These are phyloP conservation scores for Globisporangium polare DNA, from an alignment of 352 stramenopile genomes.

Conservation along the genomic window DNA sequence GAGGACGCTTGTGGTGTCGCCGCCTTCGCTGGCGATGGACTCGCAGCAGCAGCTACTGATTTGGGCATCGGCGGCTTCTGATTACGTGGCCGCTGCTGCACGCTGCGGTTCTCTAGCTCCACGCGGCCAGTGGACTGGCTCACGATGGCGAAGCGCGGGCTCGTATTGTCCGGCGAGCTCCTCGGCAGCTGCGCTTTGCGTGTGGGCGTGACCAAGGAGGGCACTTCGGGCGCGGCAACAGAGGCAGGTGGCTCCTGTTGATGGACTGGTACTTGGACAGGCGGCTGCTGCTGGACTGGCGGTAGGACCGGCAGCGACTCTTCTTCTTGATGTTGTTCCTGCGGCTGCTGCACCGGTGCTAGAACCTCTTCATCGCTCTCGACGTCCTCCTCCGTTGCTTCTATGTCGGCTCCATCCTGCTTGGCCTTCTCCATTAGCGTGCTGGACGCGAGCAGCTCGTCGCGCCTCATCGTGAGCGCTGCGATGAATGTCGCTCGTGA, in stretches of 20 bases:
- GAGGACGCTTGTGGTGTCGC: not conserved
- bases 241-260: not conserved
- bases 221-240: not conserved
- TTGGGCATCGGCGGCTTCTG: not conserved
- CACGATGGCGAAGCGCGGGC: slow-evolving; percentile 13
- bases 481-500: slow-evolving; percentile 3
- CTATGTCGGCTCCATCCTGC: not conserved
- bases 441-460: slow-evolving; percentile 8
- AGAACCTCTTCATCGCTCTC: not conserved
- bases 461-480: slow-evolving; percentile 8
- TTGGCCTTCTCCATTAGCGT: not conserved
- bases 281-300: not conserved
- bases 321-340: not conserved
- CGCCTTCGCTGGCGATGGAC: not conserved
- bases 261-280: not conserved
- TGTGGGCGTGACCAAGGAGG: not conserved
- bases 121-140: slow-evolving; percentile 13
- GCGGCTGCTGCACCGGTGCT: not conserved
- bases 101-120: slow-evolving; percentile 13
- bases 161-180: not conserved
- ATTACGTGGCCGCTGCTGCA: not conserved
- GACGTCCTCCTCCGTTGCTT: not conserved
- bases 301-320: not conserved
- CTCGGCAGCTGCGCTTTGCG: not conserved
- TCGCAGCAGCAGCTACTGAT: not conserved